Evolutionary conservation across 2,329 filamentous ascomycete genomes (phyloP), one percentile per base, ranked within the genome.

Genomic region (Botrytis tulipae): DNA sequence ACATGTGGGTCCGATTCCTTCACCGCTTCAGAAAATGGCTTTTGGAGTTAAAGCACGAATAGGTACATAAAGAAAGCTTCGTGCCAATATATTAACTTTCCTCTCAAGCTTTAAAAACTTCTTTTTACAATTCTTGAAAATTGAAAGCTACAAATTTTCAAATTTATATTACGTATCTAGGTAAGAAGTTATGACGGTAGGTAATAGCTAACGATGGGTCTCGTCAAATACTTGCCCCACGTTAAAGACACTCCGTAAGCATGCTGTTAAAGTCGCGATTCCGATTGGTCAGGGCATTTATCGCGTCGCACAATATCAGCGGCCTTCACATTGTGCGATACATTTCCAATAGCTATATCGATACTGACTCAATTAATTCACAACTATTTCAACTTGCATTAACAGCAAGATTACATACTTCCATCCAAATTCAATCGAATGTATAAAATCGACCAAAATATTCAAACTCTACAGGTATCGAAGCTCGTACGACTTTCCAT

Each of bases 181-280:
- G 48, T n/a, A 54, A 7, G 48, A 37, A 40, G 46, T 67, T 18
- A 54, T 67, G 32, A 67, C 46, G 25, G 25, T 32, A 42, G 16
- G 35, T 10, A 12, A 22, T 1, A 32, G n/a, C 22, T 22, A 8
- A 40, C 20, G 48, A 40, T 54, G 25, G 25, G 18, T 51, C 63
- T 68, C 65, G 65, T 68, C 65, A 68, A 68, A 57, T 68, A 18
- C 9, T 54, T 68, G 32, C 65, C 46, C 65, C 46, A 68, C 65
- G 46, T 68, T 68, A 25, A 40, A 25, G 51, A 40, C 40, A 22
- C 60, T 40, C 51, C n/a, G 46, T 54, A 40, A 54, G 65, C 65
- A 68, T 68, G 65, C 46, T 57, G 48, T 18, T 18, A 57, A 42
- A 68, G 48, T 57, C 48, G 35, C n/a, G 48, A 32, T 37, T 68